Percentiles rank a stretch among this genome's conserved stretches.
These are phyloP conservation scores for Esteya vermicola DNA, from an alignment of 2,329 filamentous ascomycete species.

Conservation along the genomic window DNA sequence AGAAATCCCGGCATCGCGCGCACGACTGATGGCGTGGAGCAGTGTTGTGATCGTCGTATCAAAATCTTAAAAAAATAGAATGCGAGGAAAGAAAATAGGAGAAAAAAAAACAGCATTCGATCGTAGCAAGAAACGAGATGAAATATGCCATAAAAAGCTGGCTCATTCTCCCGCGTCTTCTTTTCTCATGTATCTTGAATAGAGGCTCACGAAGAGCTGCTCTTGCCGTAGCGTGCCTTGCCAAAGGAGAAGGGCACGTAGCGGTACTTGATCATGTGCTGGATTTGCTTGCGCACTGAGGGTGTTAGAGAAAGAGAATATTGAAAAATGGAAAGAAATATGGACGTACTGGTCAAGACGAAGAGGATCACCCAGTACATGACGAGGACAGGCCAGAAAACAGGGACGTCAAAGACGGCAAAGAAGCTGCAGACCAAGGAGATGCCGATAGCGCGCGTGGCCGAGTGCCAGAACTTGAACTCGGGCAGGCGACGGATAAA, in stretches of 20 bases:
- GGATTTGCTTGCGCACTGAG: conserved; percentile 93
- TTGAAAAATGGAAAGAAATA: neutral
- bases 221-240: conserved; percentile 67
- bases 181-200: too few species aligned
- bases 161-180: too few species aligned
- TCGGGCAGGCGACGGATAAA: conserved; percentile 93
- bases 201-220: conserved; percentile 23
- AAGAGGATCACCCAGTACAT: conserved; percentile 99
- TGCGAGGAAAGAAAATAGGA: too few species aligned
- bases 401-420: conserved; percentile 85
- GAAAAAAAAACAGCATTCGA: too few species aligned
- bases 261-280: conserved; percentile 99
- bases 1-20: too few species aligned
- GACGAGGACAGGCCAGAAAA: conserved; percentile 97
- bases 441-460: conserved; percentile 73
- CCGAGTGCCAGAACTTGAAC: conserved; percentile 99
- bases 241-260: conserved; percentile 90
- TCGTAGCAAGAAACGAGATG: too few species aligned
- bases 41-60: too few species aligned
- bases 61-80: too few species aligned
- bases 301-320: neutral
- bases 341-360: conserved; percentile 71
- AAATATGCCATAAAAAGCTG: too few species aligned
- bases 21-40: too few species aligned
- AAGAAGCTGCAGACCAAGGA: conserved; percentile 86